Evolutionary conservation across 306 rosid species (phyloP).

Genomic region (Inga laurina): DNA sequence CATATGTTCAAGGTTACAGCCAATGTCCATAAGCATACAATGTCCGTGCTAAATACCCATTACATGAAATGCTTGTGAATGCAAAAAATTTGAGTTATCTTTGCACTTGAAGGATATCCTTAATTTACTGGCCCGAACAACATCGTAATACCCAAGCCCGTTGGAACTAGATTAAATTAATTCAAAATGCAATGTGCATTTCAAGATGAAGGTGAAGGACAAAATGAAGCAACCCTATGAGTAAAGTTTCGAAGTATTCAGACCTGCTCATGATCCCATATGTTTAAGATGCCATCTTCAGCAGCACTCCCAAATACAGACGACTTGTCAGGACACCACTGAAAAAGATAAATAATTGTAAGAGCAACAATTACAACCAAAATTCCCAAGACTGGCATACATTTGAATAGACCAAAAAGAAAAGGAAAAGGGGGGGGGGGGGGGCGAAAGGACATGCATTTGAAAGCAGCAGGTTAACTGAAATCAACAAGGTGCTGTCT

Average conservation of each 20-base stretch:
- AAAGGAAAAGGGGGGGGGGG: neutral
- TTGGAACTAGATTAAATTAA: slow-evolving; percentile 9
- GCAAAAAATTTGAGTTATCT: slow-evolving; percentile 8
- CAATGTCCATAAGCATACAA: neutral
- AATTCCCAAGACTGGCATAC: neutral
- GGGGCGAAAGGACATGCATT: neutral
- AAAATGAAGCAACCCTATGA: slow-evolving; percentile 7
- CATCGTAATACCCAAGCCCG: neutral
- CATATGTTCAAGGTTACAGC: slow-evolving; percentile 1
- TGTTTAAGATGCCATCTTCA: slow-evolving; percentile 87
- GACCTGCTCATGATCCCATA: slow-evolving; percentile 95
- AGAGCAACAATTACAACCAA: slow-evolving; percentile 21
- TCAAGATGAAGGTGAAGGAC: neutral
- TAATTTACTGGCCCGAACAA: neutral
- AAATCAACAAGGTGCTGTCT: neutral
- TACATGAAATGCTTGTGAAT: neutral
- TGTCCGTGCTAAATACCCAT: neutral
- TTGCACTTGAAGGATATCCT: neutral
- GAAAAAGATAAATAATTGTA: slow-evolving; percentile 38
- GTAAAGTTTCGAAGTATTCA: neutral
- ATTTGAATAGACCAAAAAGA: neutral
- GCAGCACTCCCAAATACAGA: slow-evolving; percentile 97
- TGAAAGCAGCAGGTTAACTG: neutral
- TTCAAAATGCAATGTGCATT: neutral
- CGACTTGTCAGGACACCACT: slow-evolving; percentile 93